Evolutionary conservation across 768 basidiomycete species (phyloP).

Genomic region (Sporobolomyces pararoseus): DNA sequence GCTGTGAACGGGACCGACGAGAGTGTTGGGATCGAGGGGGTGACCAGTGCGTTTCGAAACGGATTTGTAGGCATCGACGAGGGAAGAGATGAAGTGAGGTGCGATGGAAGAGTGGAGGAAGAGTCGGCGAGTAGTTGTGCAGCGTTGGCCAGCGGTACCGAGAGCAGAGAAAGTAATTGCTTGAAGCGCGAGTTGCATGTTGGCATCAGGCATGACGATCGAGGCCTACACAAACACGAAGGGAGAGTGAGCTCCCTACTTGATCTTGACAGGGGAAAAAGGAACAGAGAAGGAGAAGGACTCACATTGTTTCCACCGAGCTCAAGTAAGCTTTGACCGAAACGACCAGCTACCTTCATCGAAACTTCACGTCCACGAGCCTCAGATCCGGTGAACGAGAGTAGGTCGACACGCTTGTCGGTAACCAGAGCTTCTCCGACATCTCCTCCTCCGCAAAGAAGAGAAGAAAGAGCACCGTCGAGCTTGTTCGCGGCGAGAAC

Average conservation of each 20-base stretch:
- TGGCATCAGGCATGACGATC: slow-evolving; percentile 89
- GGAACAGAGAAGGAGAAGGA: slow-evolving; percentile 38
- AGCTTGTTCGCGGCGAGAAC: slow-evolving; percentile 79
- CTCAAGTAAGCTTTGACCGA: slow-evolving; percentile 81
- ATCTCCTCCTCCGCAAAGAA: slow-evolving; percentile 78
- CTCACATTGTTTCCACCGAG: slow-evolving; percentile 92
- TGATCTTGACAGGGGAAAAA: too few species aligned
- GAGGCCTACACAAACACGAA: too few species aligned
- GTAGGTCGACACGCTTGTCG: slow-evolving; percentile 71
- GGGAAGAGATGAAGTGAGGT: slow-evolving; percentile 66
- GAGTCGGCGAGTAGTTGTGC: slow-evolving; percentile 86
- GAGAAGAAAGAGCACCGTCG: slow-evolving; percentile 74
- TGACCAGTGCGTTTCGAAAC: slow-evolving; percentile 66
- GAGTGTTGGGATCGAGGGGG: slow-evolving; percentile 66
- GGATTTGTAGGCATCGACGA: slow-evolving; percentile 68
- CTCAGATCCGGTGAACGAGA: slow-evolving; percentile 95
- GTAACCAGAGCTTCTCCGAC: slow-evolving; percentile 74
- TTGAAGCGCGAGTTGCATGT: slow-evolving; percentile 80
- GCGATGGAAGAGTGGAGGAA: slow-evolving; percentile 82
- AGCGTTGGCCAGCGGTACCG: slow-evolving; percentile 64
- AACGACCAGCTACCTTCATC: slow-evolving; percentile 76
- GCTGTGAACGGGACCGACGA: slow-evolving; percentile 84
- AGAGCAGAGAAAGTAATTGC: slow-evolving; percentile 91
- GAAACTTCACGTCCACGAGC: slow-evolving; percentile 80
- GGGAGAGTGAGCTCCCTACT: too few species aligned